Evolutionary conservation across 352 stramenopile species (phyloP), one percentile per base, ranked within the genome.

Genomic region (Phytophthora cryptogea): DNA sequence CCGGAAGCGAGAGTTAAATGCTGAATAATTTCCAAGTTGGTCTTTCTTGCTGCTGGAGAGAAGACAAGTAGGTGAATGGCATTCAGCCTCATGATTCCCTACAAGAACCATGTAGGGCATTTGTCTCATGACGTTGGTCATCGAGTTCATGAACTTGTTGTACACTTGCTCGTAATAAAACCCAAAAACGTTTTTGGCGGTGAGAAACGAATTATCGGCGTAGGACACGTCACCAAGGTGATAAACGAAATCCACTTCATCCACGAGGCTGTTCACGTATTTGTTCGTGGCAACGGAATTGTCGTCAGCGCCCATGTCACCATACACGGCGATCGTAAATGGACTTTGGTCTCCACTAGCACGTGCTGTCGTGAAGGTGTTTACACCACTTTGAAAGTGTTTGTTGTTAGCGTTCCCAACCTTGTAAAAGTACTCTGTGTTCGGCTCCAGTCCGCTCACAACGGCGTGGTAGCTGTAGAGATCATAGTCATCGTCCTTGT

Each of bases 21-120:
- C 83, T 30, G 74, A 78, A 58, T 91, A 93, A 27, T 80, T 80
- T 11, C 71, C 61, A 23, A 76, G 63, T 16, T 71, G 67, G 0
- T 59, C 26, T 32, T 66, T 57, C 31, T 67, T 71, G 23, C 49
- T 59, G 5, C 30, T 44, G 10, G 56, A 63, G 23, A 81, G 5
- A 1, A 74, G 58, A 37, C 70, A 76, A 10, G 56, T 51, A n/a
- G 70, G 70, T n/a, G 66, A 73, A 54, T 79, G 63, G 49, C 75
- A 88, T 48, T 85, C 75, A 2, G 72, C 70, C 36, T 84, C 78
- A 64, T 96, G 87, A 53, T 94, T 94, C 5, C 85, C 85, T 1
- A 79, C 69, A 1, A 77, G 55, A 5, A 82, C 72, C 79, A 92
- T 92, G 62, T 89, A 92, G 0, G 85, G 73, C 36, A 87, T 56